Evolutionary conservation across 176 grass and related monocot genomes (phyloP).

Genomic region (Alopecurus myosuroides): DNA sequence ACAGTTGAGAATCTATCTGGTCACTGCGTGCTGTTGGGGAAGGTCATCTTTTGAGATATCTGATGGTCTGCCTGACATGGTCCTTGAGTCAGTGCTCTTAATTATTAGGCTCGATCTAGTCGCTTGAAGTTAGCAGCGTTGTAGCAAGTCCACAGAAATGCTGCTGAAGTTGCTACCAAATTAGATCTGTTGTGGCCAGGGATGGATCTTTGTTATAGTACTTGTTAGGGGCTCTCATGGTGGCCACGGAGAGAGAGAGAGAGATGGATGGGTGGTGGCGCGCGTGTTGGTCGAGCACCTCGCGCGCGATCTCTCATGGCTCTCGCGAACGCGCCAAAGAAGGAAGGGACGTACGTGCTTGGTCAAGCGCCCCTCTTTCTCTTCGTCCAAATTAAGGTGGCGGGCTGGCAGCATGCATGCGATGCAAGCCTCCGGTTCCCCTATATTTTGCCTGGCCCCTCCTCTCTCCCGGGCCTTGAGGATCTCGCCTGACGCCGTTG

Average conservation of each 20-base stretch:
- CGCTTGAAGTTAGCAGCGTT: background rate
- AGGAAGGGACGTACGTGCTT: conserved; percentile 33
- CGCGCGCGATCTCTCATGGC: background rate
- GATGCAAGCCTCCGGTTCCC: background rate
- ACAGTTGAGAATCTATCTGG: background rate
- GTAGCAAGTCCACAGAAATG: background rate
- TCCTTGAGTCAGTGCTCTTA: background rate
- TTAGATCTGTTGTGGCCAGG: background rate
- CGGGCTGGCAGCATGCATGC: conserved; percentile 33
- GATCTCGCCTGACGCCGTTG: background rate
- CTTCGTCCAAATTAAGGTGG: conserved; percentile 16
- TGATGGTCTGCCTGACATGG: too few relatives aligned
- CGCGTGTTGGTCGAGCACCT: background rate
- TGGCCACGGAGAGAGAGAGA: background rate
- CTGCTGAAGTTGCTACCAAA: background rate
- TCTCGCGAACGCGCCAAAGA: background rate
- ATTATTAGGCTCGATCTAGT: too few relatives aligned
- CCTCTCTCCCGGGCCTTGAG: conserved; percentile 5
- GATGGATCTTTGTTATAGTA: background rate
- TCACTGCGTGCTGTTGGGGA: background rate
- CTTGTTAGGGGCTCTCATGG: background rate
- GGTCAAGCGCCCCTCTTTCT: conserved; percentile 20
- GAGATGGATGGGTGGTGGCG: conserved; percentile 1
- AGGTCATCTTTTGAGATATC: background rate
- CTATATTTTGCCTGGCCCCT: conserved; percentile 31